Evolutionary conservation across 495 filamentous ascomycete species (phyloP).

Genomic region (Aspergillus wentii): DNA sequence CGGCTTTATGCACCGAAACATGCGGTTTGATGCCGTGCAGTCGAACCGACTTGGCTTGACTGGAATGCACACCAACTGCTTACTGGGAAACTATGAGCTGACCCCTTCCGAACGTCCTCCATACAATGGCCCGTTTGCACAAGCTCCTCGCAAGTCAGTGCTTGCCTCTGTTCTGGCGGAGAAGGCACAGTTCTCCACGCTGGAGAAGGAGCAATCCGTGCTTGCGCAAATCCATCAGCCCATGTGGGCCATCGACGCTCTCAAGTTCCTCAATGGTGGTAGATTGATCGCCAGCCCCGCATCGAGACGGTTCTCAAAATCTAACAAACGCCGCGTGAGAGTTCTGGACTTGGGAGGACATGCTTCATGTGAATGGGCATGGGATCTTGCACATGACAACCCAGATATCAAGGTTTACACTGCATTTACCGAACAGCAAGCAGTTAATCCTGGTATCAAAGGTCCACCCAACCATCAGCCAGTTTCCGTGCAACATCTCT

Average conservation of each 20-base stretch:
- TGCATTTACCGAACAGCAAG: slow-evolving; percentile 65
- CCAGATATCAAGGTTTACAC: slow-evolving; percentile 83
- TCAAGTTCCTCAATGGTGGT: slow-evolving; percentile 74
- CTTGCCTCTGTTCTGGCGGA: slow-evolving; percentile 34
- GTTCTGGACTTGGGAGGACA: slow-evolving; percentile 89
- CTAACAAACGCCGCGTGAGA: slow-evolving; percentile 34
- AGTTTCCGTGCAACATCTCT: slow-evolving; percentile 67
- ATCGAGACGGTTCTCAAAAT: slow-evolving; percentile 46
- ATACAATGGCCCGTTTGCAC: slow-evolving; percentile 47
- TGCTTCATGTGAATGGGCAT: slow-evolving; percentile 87
- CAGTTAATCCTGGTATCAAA: slow-evolving; percentile 63
- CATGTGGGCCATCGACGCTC: slow-evolving; percentile 77
- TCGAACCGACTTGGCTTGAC: slow-evolving; percentile 66
- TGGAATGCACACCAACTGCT: slow-evolving; percentile 61
- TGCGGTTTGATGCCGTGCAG: slow-evolving; percentile 86
- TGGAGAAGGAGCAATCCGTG: slow-evolving; percentile 77
- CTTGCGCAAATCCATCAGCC: slow-evolving; percentile 67
- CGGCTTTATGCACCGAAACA: slow-evolving; percentile 74
- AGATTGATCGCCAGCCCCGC: slow-evolving; percentile 74
- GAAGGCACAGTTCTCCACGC: slow-evolving; percentile 43
- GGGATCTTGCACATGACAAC: slow-evolving; percentile 82
- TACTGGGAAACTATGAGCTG: slow-evolving; percentile 72
- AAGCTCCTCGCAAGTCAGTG: slow-evolving; percentile 48
- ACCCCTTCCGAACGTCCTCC: slow-evolving; percentile 39
- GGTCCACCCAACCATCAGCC: slow-evolving; percentile 86